Evolutionary conservation across 306 rosid species (phyloP), one percentile per base, ranked within the genome.

Genomic region (Rosa persica): DNA sequence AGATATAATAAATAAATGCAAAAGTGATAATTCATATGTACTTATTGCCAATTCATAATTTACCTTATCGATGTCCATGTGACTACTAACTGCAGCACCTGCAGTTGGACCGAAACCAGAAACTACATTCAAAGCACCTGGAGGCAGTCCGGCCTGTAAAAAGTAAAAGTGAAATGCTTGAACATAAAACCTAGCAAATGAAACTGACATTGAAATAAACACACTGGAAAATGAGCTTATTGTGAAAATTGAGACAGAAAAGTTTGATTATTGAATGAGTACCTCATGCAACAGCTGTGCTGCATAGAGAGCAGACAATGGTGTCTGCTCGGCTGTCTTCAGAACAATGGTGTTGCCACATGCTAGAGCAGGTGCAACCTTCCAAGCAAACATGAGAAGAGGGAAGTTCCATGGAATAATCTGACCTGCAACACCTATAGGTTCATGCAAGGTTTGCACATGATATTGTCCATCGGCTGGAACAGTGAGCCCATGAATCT

Each of bases 341-440:
- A 94, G 49, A 81, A 92, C 97, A 61, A 92, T 1, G 8, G 93
- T 85, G 90, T 94, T 94, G 77, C 98, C 98, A 72, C 93, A 89
- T 10, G 94, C 97, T 84, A 94, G 84, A 51, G 98, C 97, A 0
- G 98, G 98, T 19, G 93, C 97, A 40, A 94, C 79, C 89, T 94
- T 94, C 98, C 98, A 94, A 43, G 83, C 90, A 84, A 88, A 90
- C 97, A 94, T 90, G 80, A 94, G 79, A 65, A 94, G 91, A 78
- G 98, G 98, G 81, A 94, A 95, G 80, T 95, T 95, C 97, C 98
- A 95, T 7, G 98, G 98, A 86, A 92, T 95, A 44, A 95, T 89
- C 86, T 95, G 98, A 81, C 98, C 97, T 0, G 88, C 94, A 81
- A 94, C 98, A 27, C 98, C 98, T 23, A 94, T 88, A 3, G 97